Evolutionary conservation across 2,329 filamentous ascomycete species (phyloP), one percentile per base, ranked within the genome.

Genomic region (Trichoderma pleuroti): DNA sequence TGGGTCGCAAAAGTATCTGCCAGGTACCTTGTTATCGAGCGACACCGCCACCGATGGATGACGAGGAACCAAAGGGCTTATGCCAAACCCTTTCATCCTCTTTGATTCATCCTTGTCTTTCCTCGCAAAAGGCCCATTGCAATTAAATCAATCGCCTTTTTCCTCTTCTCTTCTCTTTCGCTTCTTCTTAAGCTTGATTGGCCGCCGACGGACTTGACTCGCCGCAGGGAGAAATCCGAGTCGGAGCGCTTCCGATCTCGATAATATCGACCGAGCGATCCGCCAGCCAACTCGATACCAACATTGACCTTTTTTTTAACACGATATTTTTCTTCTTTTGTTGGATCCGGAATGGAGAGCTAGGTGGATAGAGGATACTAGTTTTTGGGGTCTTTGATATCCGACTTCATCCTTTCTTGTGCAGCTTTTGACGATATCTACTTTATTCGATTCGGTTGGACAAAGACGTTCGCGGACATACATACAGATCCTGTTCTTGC

Each of bases 221-320:
- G 46, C 46, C 2, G 8, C 34, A 6, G 32, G 18, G 32, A 32
- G 21, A 24, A 36, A 24, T 24, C 39, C 57, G 46, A 66, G 49
- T 56, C 49, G 59, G 59, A 61, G 59, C 59, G 16, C 11, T n/a
- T 42, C 28, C 54, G 36, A 34, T 36, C 28, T 61, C 30, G 56
- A 68, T 46, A 39, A 61, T 34, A 30, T 70, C 32, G 68, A 65
- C 52, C 68, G 68, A 60, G 68, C 54, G 46, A 70, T 70, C 68
- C 60, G 68, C 68, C 32, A 59, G 34, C 36, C 30, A 26, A 57
- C 21, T 32, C 14, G 21, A 59, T 18, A 32, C 12, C 54, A 32
- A 59, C 54, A 54, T 69, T 59, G 21, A 26, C 7, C 8, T 39
- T 62, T n/a, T 32, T 36, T 28, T n/a, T n/a, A n/a, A 42, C 14